phyloP scores from a whole-genome alignment of 176 grass and related monocot genomes.

The Hordeum vulgare region DNA sequence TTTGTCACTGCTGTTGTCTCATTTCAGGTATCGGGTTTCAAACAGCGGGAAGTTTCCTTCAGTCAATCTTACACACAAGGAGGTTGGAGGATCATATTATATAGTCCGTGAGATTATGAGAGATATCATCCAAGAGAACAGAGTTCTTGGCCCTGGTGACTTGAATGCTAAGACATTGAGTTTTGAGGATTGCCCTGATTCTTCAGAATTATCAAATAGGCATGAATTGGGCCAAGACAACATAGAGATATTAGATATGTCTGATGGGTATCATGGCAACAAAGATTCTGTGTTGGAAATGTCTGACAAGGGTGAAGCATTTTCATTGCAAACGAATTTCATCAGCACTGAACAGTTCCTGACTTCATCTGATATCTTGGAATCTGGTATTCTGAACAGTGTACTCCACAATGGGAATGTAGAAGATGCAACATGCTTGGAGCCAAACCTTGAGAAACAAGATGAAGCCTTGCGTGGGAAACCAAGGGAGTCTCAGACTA shows the following conservation, averaged over 20 bases:
- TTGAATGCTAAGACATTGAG: constrained; percentile 52
- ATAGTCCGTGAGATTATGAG: constrained; percentile 89
- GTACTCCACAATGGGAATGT: constrained; percentile 18
- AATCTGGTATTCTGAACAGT: constrained; percentile 24
- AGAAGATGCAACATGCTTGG: background rate
- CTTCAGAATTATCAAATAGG: background rate
- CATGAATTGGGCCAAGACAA: constrained; percentile 21
- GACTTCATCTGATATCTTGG: constrained; percentile 18
- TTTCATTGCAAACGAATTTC: constrained; percentile 18
- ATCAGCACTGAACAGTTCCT: constrained; percentile 6
- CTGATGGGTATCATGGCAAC: background rate
- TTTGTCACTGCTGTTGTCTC: background rate
- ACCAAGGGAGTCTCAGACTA: background rate
- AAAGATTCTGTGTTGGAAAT: background rate
- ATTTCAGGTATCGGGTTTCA: constrained; percentile 55
- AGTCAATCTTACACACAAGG: constrained; percentile 88
- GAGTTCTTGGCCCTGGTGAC: constrained; percentile 73
- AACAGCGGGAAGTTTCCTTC: constrained; percentile 88
- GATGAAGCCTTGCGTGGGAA: background rate
- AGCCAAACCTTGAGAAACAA: constrained; percentile 21
- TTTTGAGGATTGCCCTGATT: constrained; percentile 53
- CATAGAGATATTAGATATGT: constrained; percentile 13
- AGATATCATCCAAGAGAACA: constrained; percentile 97
- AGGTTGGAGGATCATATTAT: constrained; percentile 96
- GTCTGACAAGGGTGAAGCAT: constrained; percentile 7